A percentile compares a stretch with the other conserved stretches of the same genome.
These are phyloP conservation scores for Ceratocystis alfenasii DNA, from an alignment of 2,329 filamentous ascomycete species.

Conservation along the genomic window DNA sequence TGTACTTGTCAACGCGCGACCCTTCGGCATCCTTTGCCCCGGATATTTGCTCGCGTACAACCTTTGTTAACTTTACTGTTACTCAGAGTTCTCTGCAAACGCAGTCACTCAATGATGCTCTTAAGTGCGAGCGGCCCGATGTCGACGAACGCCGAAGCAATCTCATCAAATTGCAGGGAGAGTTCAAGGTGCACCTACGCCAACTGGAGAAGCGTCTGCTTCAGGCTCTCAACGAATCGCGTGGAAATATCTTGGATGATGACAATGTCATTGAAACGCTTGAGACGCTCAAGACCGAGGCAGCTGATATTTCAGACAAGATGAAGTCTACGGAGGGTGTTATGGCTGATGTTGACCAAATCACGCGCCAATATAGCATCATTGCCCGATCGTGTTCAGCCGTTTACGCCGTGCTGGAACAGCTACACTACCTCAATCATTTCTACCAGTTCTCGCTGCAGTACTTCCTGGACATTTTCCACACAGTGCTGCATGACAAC, in stretches of 20 bases:
- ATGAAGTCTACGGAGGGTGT: constrained; percentile 94
- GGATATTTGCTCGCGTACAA: constrained; percentile 94
- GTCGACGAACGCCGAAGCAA: constrained; percentile 94
- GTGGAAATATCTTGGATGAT: constrained; percentile 94
- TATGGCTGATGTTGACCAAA: constrained; percentile 94
- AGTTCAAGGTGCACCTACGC: constrained; percentile 96
- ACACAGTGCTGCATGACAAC: constrained; percentile 74
- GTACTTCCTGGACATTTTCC: constrained; percentile 97
- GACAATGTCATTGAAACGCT: constrained; percentile 97
- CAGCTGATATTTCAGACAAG: constrained; percentile 89
- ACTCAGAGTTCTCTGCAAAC: constrained; percentile 98
- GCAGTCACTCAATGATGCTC: constrained; percentile 90
- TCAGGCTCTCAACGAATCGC: constrained; percentile 91
- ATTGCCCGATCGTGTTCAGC: constrained; percentile 93
- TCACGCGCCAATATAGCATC: constrained; percentile 86
- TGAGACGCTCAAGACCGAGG: constrained; percentile 95
- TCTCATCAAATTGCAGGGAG: constrained; percentile 95
- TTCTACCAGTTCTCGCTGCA: constrained; percentile 99
- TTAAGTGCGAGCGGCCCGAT: constrained; percentile 94
- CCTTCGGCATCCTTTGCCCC: constrained; percentile 92
- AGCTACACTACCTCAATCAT: constrained; percentile 95
- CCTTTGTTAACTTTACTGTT: constrained; percentile 98
- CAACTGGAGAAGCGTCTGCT: constrained; percentile 89
- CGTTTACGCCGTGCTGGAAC: constrained; percentile 91
- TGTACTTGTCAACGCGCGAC: constrained; percentile 90